Percentiles rank a stretch among this genome's conserved stretches.
These are phyloP conservation scores for baker's yeast (Saccharomyces cerevisiae) DNA, from an alignment of 805 yeast genomes.

Conservation along the genomic window DNA sequence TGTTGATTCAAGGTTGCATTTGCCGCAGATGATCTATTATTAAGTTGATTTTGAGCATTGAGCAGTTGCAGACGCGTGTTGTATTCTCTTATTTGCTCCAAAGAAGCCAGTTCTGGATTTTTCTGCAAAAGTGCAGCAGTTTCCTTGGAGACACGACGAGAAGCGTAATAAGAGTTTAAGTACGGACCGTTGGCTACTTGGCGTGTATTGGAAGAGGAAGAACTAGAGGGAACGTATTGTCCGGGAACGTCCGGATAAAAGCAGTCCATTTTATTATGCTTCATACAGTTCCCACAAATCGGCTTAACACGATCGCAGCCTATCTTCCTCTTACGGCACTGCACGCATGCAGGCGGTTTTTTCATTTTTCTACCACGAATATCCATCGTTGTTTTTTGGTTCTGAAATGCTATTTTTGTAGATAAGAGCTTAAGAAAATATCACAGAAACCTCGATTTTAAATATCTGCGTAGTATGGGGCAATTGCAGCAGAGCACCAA, in stretches of 20 bases:
- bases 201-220: slow-evolving; percentile 1
- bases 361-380: slow-evolving; percentile 17
- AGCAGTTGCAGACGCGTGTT: slow-evolving; percentile 23
- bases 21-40: neutral
- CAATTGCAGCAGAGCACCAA: slow-evolving; percentile 1
- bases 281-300: slow-evolving; percentile 33
- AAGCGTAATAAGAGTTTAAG: neutral
- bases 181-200: neutral
- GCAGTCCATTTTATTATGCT: slow-evolving; percentile 21
- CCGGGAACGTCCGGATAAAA: slow-evolving; percentile 28
- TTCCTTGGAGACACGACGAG: neutral
- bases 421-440: neutral
- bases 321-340: slow-evolving; percentile 29
- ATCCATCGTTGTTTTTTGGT: slow-evolving; percentile 10
- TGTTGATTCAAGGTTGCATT: slow-evolving; percentile 1
- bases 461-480: neutral
- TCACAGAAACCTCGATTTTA: slow-evolving; percentile 6
- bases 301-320: slow-evolving; percentile 39
- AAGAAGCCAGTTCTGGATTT: slow-evolving; percentile 21
- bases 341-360: slow-evolving; percentile 28
- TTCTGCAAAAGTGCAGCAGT: slow-evolving; percentile 6
- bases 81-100: slow-evolving; percentile 27
- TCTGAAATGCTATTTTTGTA: neutral
- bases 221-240: slow-evolving; percentile 17
- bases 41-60: slow-evolving; percentile 9